A percentile compares a stretch with the other conserved stretches of the same genome.
These are phyloP conservation scores for Styphnolobium japonicum DNA, from an alignment of 306 rosid species.

Conservation along the genomic window DNA sequence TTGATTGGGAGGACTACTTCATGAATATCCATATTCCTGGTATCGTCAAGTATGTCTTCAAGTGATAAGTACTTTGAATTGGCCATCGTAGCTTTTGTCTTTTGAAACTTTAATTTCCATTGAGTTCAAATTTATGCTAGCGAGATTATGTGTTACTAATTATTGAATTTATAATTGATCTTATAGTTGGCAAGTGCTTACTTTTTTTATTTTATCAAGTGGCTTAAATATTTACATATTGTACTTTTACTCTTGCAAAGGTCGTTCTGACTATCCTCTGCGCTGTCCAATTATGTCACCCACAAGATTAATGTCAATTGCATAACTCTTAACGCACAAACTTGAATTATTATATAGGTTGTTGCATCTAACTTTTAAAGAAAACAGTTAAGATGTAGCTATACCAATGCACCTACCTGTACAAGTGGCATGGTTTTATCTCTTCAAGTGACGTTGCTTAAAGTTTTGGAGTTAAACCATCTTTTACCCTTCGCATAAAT, in stretches of 20 bases:
- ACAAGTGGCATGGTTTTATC: no score
- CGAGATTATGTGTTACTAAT: background rate
- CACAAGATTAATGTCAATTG: background rate
- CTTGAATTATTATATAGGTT: background rate
- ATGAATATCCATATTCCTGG: slow-evolving; percentile 57
- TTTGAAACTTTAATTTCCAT: background rate
- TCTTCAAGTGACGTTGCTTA: no score
- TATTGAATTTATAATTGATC: background rate
- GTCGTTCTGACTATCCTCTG: background rate
- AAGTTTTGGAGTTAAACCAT: no score
- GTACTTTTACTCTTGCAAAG: background rate
- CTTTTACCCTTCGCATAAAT: no score
- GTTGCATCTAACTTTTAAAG: no score
- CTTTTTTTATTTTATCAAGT: background rate
- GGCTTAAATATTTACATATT: background rate
- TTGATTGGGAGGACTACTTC: slow-evolving; percentile 76
- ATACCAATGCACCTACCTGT: no score
- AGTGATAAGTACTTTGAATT: slow-evolving; percentile 21
- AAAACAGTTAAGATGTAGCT: no score
- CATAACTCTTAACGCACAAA: background rate
- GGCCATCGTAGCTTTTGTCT: background rate
- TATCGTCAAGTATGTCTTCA: slow-evolving; percentile 56
- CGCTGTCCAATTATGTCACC: background rate
- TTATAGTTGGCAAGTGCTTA: background rate
- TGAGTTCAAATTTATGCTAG: background rate